Evolutionary conservation across 306 rosid species (phyloP), one percentile per base, ranked within the genome.

Genomic region (Begonia masoniana): DNA sequence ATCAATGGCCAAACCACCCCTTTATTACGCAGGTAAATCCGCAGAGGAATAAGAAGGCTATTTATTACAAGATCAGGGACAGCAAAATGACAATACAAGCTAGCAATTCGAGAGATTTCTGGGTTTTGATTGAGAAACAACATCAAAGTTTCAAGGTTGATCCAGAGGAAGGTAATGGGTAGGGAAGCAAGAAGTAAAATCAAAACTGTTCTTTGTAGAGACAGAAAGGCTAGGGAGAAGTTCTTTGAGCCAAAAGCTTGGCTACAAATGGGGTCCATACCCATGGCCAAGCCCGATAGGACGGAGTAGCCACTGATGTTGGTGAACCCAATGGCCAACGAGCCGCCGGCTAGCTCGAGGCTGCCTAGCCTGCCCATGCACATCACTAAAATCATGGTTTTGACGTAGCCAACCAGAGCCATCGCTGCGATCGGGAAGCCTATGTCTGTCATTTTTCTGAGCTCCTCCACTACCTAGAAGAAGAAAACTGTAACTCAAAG

Each of bases 21-120:
- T 66, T 76, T 73, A 48, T 83, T 78, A 10, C 95, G 82, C 15
- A 88, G 59, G 48, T 75, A 82, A 51, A 88, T 84, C 1, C 94
- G 74, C 6, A 88, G 53, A 10, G 97, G 97, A 50, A 73, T 88
- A 45, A 88, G 84, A 12, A 88, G 58, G 60, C 82, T 73, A 7
- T 82, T 82, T 1, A 87, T 78, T 0, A 84, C n/a, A 39, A 88
- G 85, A 66, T 88, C 95, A 2, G 95, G 97, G 58, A 88, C 70
- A 15, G 95, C 79, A 23, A 74, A 82, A 2, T 60, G 66, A 58
- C 95, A 84, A 58, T 82, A 88, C 17, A 82, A 42, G 68, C 76
- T 68, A 3, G 97, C 93, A 9, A 88, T 60, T 43, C 52, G 50
- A 5, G 82, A 65, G 50, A 88, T 76, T 3, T 88, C 89, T 0